Conservation (phyloP, 495 filamentous ascomycete species). For the Aspergillus homomorphus region DNA sequence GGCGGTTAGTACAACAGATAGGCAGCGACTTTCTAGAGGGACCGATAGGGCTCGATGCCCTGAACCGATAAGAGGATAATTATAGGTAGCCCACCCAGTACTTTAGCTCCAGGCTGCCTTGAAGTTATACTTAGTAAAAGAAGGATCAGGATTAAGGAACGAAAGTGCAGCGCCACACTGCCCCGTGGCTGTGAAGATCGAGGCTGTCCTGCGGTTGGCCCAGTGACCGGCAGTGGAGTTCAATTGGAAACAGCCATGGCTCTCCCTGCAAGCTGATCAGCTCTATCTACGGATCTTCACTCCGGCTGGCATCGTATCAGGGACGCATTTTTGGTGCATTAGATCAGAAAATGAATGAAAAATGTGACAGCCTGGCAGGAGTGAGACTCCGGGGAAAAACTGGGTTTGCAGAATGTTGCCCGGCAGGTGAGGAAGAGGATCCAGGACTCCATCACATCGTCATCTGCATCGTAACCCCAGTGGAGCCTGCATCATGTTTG, state of each 20-base stretch:
- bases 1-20: not conserved
- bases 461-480: not conserved
- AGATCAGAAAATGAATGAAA: not conserved
- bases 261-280: not conserved
- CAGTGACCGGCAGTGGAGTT: conserved; percentile 26
- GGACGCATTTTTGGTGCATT: not conserved
- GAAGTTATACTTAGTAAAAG: conserved; percentile 2
- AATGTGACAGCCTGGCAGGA: not conserved
- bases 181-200: conserved; percentile 17
- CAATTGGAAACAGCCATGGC: conserved; percentile 13
- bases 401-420: not conserved
- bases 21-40: not conserved
- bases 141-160: not conserved
- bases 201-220: conserved; percentile 31
- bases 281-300: conserved; percentile 11
- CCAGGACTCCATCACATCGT: not conserved
- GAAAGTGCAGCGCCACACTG: conserved; percentile 16
- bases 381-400: not conserved
- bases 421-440: not conserved
- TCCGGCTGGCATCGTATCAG: not conserved
- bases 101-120: not conserved
- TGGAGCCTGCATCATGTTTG: not conserved
- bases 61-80: not conserved
- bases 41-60: not conserved
- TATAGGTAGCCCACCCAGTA: not conserved